A percentile compares a stretch with the other conserved stretches of the same genome.
These are phyloP conservation scores for Colletotrichum lindemuthianum DNA, from an alignment of 2,329 filamentous ascomycete species.

Conservation along the genomic window DNA sequence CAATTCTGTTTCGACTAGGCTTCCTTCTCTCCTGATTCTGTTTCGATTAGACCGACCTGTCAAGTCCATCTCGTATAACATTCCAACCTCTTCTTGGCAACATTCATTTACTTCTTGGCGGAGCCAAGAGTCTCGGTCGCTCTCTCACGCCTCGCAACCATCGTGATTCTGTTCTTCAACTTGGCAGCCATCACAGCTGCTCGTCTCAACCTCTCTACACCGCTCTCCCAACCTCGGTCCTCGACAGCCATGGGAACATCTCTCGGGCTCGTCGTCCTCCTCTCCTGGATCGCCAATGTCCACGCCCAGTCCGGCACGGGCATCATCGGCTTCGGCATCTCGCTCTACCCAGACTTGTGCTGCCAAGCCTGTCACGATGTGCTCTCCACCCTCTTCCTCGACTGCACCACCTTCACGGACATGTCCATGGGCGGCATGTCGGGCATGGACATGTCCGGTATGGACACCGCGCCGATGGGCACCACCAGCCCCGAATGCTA, in stretches of 20 bases:
- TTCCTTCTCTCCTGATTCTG: too few species aligned
- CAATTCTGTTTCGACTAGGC: too few species aligned
- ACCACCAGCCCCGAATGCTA: conserved; percentile 42
- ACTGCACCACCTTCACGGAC: conserved; percentile 12
- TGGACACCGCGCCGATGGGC: background rate
- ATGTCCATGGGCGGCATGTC: conserved; percentile 6
- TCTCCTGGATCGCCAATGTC: background rate
- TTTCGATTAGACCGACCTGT: too few species aligned
- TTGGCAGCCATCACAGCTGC: too few species aligned
- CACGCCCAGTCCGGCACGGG: conserved; percentile 9
- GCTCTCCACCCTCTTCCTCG: conserved; percentile 5
- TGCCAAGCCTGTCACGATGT: conserved; percentile 24
- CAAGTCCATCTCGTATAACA: too few species aligned
- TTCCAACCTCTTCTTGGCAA: too few species aligned
- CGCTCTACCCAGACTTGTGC: conserved; percentile 15
- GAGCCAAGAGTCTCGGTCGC: too few species aligned
- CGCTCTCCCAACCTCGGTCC: background rate
- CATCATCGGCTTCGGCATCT: conserved; percentile 25
- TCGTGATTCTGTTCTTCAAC: too few species aligned
- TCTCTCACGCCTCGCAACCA: too few species aligned
- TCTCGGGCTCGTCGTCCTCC: background rate
- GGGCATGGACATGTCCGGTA: conserved; percentile 24
- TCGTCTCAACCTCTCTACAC: too few species aligned
- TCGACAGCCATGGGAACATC: background rate
- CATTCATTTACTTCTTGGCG: too few species aligned